These are phyloP conservation scores for Botryotinia globosa DNA, from an alignment of 2,329 filamentous ascomycete species.

Conservation along the genomic window DNA sequence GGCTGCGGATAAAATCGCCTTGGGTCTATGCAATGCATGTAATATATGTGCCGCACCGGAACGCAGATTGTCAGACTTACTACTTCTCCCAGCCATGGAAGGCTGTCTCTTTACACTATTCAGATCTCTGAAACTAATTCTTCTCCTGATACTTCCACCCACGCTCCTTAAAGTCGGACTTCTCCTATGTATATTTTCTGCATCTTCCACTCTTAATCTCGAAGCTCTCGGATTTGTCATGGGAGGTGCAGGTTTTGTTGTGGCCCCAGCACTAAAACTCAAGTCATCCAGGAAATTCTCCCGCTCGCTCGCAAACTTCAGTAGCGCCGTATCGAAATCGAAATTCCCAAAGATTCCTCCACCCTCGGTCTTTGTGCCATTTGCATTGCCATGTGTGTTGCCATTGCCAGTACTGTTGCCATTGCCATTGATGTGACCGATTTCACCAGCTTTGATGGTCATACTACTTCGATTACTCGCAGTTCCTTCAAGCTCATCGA, in stretches of 20 bases:
- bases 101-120: slow-evolving; percentile 89
- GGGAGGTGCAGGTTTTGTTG: slow-evolving; percentile 64
- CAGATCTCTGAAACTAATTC: slow-evolving; percentile 92
- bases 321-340: slow-evolving; percentile 88
- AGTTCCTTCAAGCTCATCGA: slow-evolving; percentile 53
- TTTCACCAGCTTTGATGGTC: slow-evolving; percentile 53
- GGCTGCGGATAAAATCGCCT: slow-evolving; percentile 18
- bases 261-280: slow-evolving; percentile 75
- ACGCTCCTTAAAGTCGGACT: slow-evolving; percentile 48
- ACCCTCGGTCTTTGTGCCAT: slow-evolving; percentile 23
- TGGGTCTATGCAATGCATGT: slow-evolving; percentile 7
- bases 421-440: slow-evolving; percentile 21
- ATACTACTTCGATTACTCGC: slow-evolving; percentile 63
- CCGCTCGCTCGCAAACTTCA: slow-evolving; percentile 93
- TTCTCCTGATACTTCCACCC: slow-evolving; percentile 84
- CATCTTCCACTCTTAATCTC: slow-evolving; percentile 75
- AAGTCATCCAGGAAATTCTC: slow-evolving; percentile 93
- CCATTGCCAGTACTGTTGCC: background rate
- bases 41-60: slow-evolving; percentile 13
- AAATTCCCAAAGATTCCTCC: slow-evolving; percentile 56
- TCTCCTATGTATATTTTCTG: slow-evolving; percentile 42
- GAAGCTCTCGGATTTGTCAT: slow-evolving; percentile 79
- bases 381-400: background rate
- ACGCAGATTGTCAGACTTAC: slow-evolving; percentile 49
- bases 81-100: slow-evolving; percentile 64